These are phyloP conservation scores for Cavenderia fasciculata DNA, from an alignment of 78 protist species.

Conservation along the genomic window DNA sequence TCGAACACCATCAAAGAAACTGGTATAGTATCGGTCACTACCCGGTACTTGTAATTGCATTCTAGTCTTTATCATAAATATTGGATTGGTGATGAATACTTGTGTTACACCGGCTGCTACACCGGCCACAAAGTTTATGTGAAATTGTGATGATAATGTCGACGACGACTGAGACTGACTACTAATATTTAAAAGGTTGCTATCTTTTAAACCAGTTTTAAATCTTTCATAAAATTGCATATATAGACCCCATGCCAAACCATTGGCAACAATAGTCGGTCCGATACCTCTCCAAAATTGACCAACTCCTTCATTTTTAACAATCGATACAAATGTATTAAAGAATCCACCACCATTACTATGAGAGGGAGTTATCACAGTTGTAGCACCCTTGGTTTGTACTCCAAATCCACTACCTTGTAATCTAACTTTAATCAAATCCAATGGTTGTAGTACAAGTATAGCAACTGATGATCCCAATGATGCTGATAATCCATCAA, in stretches of 20 bases:
- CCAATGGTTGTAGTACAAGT: conserved; percentile 65
- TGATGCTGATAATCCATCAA: conserved; percentile 63
- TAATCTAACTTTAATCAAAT: conserved; percentile 59
- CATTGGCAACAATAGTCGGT: conserved; percentile 40
- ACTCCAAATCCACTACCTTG: conserved; percentile 21
- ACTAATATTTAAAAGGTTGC: neutral
- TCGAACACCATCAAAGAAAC: conserved; percentile 60
- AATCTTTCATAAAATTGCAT: conserved; percentile 62
- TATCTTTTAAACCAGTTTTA: conserved; percentile 26
- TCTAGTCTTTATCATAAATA: conserved; percentile 67
- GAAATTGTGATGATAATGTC: neutral
- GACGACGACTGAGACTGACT: neutral
- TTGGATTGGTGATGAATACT: conserved; percentile 73
- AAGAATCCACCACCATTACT: neutral
- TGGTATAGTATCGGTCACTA: conserved; percentile 35
- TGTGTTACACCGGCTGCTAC: conserved; percentile 45
- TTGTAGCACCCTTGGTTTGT: neutral
- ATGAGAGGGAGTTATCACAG: neutral
- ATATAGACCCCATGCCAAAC: conserved; percentile 72
- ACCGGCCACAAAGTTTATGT: conserved; percentile 10
- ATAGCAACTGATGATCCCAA: conserved; percentile 56
- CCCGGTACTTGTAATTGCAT: conserved; percentile 58
- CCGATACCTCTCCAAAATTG: conserved; percentile 74
- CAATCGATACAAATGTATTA: neutral
- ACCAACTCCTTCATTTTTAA: conserved; percentile 58